Base-by-base conservation (phyloP, 2,329 filamentous ascomycete species). In the Aspergillus japonicus region DNA sequence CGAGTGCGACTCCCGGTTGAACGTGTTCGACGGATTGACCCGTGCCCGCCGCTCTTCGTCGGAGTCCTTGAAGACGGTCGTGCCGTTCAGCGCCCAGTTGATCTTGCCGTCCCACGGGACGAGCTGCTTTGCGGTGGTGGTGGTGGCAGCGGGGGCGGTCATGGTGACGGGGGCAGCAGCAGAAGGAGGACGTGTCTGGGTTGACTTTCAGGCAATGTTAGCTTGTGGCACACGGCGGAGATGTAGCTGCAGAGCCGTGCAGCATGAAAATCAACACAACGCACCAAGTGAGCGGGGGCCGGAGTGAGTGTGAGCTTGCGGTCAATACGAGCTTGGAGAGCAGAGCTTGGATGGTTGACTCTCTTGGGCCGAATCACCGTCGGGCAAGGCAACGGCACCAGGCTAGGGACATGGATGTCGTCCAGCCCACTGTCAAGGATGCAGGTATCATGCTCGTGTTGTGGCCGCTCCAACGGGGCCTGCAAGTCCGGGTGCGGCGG, bases 61-160 rank as follows among this genome's bases (percentile, higher is more conserved):
- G 3, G 56, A 42, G 26, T 64, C 49, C 4, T 67, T 61, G 31
- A 71, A 71, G 44, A 71, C 51, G 49, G 62, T 67, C n/a, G 60
- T 52, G 11, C 62, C 65, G 24, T 60, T 59, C 29, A 69, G 50
- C 1, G 65, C 59, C 68, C 68, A 70, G 21, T 47, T 16, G 23
- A 70, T 57, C 11, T 57, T 63, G 12, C 68, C 68, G 58, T 68
- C 61, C 68, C 68, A 70, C 12, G 62, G 60, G 31, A 62, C 42
- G 47, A 19, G 19, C 10, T n/a, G n/a, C 55, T 8, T 23, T 54
- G 39, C 54, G 29, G 33, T n/a, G 24, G 44, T 23, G 24, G 11
- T 26, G 23, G 23, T 4, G 23, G 23, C 23, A 23, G 35, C 31
- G 11, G 11, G 16, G 33, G 39, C 51, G 31, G 35, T n/a, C 35